phyloP scores from a whole-genome alignment of 371 early-diverging fungal genomes.

The Fennellomyces sp. region DNA sequence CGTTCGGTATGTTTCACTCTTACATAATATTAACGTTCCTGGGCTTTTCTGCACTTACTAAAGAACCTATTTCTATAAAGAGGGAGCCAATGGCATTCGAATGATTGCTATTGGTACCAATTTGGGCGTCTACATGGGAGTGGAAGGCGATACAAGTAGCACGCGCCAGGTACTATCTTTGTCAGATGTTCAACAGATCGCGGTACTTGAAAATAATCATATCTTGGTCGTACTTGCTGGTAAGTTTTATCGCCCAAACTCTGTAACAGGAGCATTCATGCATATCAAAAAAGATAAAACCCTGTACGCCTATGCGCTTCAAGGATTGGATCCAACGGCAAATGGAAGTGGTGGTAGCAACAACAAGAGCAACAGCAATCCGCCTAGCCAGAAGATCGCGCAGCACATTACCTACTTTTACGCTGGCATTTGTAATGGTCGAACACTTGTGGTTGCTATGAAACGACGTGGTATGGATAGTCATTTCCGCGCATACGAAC shows the following conservation, averaged over 20 bases:
- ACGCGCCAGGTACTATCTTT: slow-evolving; percentile 34
- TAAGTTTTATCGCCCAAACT: too few species aligned
- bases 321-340: slow-evolving; percentile 54
- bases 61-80: slow-evolving; percentile 9
- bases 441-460: slow-evolving; percentile 7
- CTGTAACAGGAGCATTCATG: too few species aligned
- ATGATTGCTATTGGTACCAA: slow-evolving; percentile 82
- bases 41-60: neutral
- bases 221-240: slow-evolving; percentile 41
- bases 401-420: slow-evolving; percentile 81
- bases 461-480: slow-evolving; percentile 58
- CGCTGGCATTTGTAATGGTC: slow-evolving; percentile 72
- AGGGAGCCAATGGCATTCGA: slow-evolving; percentile 48
- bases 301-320: slow-evolving; percentile 73
- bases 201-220: slow-evolving; percentile 37
- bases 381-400: slow-evolving; percentile 56
- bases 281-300: too few species aligned
- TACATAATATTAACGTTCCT: neutral
- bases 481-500: slow-evolving; percentile 74
- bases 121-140: slow-evolving; percentile 68
- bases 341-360: slow-evolving; percentile 11
- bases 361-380: slow-evolving; percentile 17
- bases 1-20: slow-evolving; percentile 42
- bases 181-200: slow-evolving; percentile 40
- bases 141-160: slow-evolving; percentile 36